Evolutionary conservation across 225 moss, liverwort and hornwort species (phyloP), one percentile per base, ranked within the genome.

Genomic region (Polytrichum commune): DNA sequence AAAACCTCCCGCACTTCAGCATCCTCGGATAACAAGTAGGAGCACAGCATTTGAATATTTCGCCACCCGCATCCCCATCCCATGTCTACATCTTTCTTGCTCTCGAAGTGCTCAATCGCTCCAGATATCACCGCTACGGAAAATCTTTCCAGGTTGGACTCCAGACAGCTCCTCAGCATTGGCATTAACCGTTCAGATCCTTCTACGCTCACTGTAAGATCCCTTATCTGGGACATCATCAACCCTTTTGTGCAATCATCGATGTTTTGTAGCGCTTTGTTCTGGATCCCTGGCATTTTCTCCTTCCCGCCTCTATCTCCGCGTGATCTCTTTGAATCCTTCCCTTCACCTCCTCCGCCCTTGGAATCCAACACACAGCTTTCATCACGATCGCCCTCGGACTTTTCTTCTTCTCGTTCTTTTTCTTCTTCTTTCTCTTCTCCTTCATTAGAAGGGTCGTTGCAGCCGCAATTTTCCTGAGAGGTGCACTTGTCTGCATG

Each of bases 51-150:
- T 62, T 88, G 88, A 8, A 88, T 82, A 80, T 88, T 88, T 29
- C 88, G 79, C 88, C 88, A 88, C 6, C 88, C 88, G 57, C 88
- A 88, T 3, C 88, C 88, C 88, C 88, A 88, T 7, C 85, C 88
- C 0, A 74, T 9, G 38, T 88, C 88, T 54, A 73, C 72, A 8
- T 62, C 67, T 18, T 71, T 8, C 67, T 69, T 69, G 66, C 82
- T 83, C 76, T 76, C 82, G 23, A 80, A 88, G 32, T 88, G 85
- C n/a, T 88, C 82, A 6, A 60, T 33, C 27, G 69, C 63, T 7
- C 78, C 77, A 5, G 46, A 62, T 24, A 85, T 46, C 57, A 78
- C 71, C n/a, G 64, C 77, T 46, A 60, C 22, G 5, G 25, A 13
- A 16, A 55, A 69, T 28, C 32, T 60, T 7, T 30, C n/a, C 0